These are phyloP conservation scores for Balakata baccata DNA, from an alignment of 345 rosid species.

Conservation along the genomic window DNA sequence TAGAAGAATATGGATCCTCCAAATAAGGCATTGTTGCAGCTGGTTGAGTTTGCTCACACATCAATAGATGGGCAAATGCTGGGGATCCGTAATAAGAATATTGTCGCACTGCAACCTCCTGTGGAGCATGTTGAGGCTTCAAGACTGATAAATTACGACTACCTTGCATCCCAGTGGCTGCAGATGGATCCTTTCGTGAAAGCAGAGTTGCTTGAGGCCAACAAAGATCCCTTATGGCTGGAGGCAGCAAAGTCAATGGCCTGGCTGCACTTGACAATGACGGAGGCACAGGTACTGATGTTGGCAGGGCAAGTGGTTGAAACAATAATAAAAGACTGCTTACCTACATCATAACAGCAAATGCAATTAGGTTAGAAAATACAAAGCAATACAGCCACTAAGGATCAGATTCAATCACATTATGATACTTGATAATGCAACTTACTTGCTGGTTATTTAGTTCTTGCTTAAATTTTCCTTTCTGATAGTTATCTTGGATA, in stretches of 20 bases:
- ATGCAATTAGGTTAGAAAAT: background rate
- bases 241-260: slow-evolving; percentile 12
- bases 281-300: slow-evolving; percentile 24
- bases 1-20: slow-evolving; percentile 3
- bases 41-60: background rate
- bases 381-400: background rate
- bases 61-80: background rate
- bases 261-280: slow-evolving; percentile 15
- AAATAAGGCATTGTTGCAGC: slow-evolving; percentile 7
- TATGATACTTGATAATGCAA: background rate
- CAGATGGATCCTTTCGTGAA: slow-evolving; percentile 8
- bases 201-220: slow-evolving; percentile 20
- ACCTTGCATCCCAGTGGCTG: slow-evolving; percentile 9
- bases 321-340: slow-evolving; percentile 37
- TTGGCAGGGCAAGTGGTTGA: slow-evolving; percentile 36
- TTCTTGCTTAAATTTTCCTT: slow-evolving; percentile 46
- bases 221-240: slow-evolving; percentile 24
- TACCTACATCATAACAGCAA: slow-evolving; percentile 37
- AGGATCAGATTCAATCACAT: background rate
- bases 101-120: background rate
- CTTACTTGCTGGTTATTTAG: slow-evolving; percentile 44
- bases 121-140: slow-evolving; percentile 15
- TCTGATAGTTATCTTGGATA: slow-evolving; percentile 39
- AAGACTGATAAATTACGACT: slow-evolving; percentile 5
- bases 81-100: slow-evolving; percentile 13